Conservation (phyloP, 1,284 basidiomycete species). For the Ganoderma lingzhi region DNA sequence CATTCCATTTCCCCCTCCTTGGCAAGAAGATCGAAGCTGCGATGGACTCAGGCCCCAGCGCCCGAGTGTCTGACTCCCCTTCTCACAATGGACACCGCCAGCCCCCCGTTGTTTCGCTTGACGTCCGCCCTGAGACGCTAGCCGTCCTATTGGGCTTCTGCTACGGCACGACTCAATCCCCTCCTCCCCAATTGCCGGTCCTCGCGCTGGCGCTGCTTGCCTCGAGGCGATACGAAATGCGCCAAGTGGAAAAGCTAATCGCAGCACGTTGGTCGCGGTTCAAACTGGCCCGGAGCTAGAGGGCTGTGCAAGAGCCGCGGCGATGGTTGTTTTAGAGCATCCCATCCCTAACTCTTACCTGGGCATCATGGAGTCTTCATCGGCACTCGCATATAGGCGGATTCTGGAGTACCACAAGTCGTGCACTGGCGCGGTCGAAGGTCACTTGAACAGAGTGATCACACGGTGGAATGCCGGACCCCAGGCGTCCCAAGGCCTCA, state of each 20-base stretch:
- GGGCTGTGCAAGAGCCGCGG: not conserved
- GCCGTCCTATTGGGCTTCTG: not conserved
- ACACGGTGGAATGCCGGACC: not conserved
- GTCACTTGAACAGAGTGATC: not conserved
- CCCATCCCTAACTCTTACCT: not conserved
- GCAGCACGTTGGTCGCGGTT: not conserved
- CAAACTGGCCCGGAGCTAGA: not conserved
- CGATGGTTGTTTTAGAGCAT: not conserved
- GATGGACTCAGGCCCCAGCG: not conserved
- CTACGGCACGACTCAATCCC: not conserved
- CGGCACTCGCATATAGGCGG: slow-evolving; percentile 5
- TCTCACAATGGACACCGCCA: too few relatives aligned
- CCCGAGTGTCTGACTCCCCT: too few relatives aligned
- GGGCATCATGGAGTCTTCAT: not conserved
- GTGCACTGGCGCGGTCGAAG: not conserved
- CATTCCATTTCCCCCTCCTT: not conserved
- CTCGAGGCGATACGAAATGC: slow-evolving; percentile 11
- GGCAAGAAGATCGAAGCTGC: not conserved
- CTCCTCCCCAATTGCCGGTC: not conserved
- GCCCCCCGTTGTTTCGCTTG: not conserved
- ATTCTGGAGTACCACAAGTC: not conserved
- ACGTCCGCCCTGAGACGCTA: not conserved
- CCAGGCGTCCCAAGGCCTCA: not conserved
- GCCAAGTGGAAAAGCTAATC: not conserved
- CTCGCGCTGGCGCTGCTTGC: not conserved